phyloP scores from a whole-genome alignment of 2,329 filamentous ascomycete species.

The Epichloe scottii region DNA sequence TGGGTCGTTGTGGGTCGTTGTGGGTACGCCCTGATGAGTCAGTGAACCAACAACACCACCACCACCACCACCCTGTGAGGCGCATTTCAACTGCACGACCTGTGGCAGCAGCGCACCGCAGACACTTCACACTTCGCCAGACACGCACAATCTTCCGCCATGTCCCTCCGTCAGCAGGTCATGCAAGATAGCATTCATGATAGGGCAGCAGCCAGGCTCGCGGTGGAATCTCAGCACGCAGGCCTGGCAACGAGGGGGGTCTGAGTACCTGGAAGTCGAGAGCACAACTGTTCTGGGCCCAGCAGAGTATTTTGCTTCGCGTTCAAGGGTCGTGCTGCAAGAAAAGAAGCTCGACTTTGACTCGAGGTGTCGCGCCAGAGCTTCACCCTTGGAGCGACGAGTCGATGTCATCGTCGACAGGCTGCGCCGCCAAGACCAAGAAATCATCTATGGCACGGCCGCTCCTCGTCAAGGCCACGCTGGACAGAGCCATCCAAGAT shows the following conservation, averaged over 20 bases:
- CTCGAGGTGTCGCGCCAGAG: conserved; percentile 18
- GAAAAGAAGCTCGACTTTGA: conserved; percentile 31
- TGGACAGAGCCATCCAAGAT: conserved; percentile 32
- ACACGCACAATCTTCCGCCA: neutral
- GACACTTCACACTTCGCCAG: no score
- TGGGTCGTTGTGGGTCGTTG: no score
- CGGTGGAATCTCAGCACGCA: neutral
- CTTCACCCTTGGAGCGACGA: conserved; percentile 21
- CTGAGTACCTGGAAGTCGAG: neutral
- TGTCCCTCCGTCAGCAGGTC: neutral
- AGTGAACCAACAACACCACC: no score
- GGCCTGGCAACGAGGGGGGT: neutral
- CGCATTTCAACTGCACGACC: no score
- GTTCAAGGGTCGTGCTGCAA: conserved; percentile 1
- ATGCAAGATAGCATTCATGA: neutral
- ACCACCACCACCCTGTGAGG: no score
- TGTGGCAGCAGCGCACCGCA: no score
- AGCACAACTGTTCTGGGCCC: neutral
- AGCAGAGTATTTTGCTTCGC: neutral
- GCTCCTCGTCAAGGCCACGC: conserved; percentile 22
- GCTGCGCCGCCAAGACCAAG: conserved; percentile 24
- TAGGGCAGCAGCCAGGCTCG: neutral
- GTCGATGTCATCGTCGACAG: conserved; percentile 28
- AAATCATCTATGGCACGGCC: conserved; percentile 23
- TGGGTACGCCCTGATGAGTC: no score